These are phyloP conservation scores for Selenicereus undatus DNA, from an alignment of 148 eudicot species.

Conservation along the genomic window DNA sequence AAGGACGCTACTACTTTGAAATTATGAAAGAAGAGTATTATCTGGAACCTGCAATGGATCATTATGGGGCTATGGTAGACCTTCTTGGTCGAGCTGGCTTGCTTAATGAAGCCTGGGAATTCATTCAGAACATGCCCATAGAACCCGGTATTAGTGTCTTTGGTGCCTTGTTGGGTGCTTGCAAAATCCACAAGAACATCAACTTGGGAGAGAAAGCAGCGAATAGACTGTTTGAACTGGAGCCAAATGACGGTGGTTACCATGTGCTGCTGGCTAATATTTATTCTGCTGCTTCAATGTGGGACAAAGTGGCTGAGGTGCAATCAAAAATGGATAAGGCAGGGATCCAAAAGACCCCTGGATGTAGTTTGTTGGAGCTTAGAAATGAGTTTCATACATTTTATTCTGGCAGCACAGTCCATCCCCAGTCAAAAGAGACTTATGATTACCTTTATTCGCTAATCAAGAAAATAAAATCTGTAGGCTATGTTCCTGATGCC, in stretches of 20 bases:
- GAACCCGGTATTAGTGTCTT: constrained; percentile 63
- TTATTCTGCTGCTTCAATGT: constrained; percentile 66
- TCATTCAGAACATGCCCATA: constrained; percentile 67
- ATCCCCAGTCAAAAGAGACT: constrained; percentile 58
- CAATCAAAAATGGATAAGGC: constrained; percentile 54
- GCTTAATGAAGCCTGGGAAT: constrained; percentile 75
- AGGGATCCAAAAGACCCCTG: constrained; percentile 72
- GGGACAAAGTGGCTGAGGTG: constrained; percentile 69
- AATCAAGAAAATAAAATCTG: constrained; percentile 52
- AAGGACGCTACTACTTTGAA: constrained; percentile 53
- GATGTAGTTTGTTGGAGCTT: constrained; percentile 60
- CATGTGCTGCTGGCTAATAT: constrained; percentile 73
- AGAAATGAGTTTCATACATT: constrained; percentile 68
- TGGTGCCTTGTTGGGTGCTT: constrained; percentile 93
- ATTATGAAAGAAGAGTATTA: constrained; percentile 57
- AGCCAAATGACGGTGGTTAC: constrained; percentile 73
- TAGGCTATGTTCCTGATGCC: constrained; percentile 69
- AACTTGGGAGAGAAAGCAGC: constrained; percentile 76
- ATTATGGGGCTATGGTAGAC: constrained; percentile 93
- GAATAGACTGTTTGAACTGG: constrained; percentile 42
- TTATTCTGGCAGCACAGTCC: constrained; percentile 67
- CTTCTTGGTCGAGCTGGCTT: constrained; percentile 79
- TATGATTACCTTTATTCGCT: constrained; percentile 48
- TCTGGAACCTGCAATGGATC: constrained; percentile 75
- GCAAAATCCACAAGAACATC: constrained; percentile 79